phyloP scores from a whole-genome alignment of 106 monocot species.

The Apostasia shenzhenica region DNA sequence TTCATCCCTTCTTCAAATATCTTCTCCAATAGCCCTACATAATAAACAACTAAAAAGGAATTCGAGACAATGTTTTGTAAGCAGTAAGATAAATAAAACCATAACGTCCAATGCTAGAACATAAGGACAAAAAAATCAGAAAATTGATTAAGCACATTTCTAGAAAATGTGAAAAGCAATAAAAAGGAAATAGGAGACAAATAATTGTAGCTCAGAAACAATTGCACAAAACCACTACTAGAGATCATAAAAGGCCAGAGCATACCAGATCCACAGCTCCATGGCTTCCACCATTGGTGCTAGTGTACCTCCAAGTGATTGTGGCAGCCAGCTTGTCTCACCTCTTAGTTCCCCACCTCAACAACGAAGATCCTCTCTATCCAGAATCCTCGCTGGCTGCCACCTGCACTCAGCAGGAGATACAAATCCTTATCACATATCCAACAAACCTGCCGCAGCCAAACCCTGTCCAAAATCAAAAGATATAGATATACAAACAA shows the following conservation, averaged over 20 bases:
- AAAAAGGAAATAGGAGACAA: too few relatives aligned
- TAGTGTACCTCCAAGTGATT: conserved; percentile 63
- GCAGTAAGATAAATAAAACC: too few relatives aligned
- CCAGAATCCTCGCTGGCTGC: not conserved
- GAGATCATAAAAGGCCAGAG: not conserved
- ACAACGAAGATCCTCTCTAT: not conserved
- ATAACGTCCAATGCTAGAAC: too few relatives aligned
- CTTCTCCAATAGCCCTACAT: not conserved
- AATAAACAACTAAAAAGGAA: too few relatives aligned
- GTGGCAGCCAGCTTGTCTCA: conserved; percentile 58
- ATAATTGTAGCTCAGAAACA: too few relatives aligned
- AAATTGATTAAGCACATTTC: too few relatives aligned
- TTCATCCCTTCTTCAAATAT: not conserved
- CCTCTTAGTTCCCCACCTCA: not conserved
- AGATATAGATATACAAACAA: not conserved
- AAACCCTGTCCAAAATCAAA: not conserved
- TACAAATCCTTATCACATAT: not conserved
- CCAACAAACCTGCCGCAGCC: not conserved
- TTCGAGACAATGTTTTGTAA: too few relatives aligned
- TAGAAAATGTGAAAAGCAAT: too few relatives aligned
- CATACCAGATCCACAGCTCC: conserved; percentile 57
- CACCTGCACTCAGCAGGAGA: conserved; percentile 1
- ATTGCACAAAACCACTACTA: not conserved
- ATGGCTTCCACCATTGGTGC: conserved; percentile 40
- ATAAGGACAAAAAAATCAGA: too few relatives aligned